Conservation (phyloP, 345 rosid genomes). For the Melaleuca alternifolia region DNA sequence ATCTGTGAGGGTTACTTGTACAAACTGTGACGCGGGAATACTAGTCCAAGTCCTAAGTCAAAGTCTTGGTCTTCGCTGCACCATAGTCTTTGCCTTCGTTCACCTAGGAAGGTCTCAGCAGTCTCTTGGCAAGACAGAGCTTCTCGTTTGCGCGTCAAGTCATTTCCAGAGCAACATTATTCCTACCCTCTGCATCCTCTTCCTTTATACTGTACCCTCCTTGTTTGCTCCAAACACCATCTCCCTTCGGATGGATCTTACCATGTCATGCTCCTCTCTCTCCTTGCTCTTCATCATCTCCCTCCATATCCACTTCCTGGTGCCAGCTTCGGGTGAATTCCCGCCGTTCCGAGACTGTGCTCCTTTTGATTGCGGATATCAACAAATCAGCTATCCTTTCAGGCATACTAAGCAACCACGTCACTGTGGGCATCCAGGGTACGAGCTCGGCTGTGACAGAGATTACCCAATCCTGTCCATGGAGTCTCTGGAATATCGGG, state of each 20-base stretch:
- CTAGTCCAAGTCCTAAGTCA: background rate
- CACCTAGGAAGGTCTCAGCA: background rate
- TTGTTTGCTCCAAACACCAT: background rate
- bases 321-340: fast-evolving
- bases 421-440: background rate
- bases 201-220: background rate
- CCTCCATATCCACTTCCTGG: background rate
- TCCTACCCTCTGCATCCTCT: background rate
- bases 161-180: background rate
- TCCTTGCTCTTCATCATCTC: background rate
- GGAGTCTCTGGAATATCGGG: background rate
- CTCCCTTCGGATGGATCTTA: too few species aligned
- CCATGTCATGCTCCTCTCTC: fast-evolving
- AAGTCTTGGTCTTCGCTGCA: background rate
- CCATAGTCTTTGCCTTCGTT: background rate
- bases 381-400: background rate
- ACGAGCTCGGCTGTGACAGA: background rate
- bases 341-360: fast-evolving
- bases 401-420: fast-evolving
- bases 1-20: background rate
- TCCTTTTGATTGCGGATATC: fast-evolving
- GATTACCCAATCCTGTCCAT: fast-evolving
- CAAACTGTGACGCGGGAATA: background rate
- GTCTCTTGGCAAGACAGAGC: background rate
- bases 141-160: background rate